These are phyloP conservation scores for Dioscorea zingiberensis DNA, from an alignment of 106 monocot genomes.

Conservation along the genomic window DNA sequence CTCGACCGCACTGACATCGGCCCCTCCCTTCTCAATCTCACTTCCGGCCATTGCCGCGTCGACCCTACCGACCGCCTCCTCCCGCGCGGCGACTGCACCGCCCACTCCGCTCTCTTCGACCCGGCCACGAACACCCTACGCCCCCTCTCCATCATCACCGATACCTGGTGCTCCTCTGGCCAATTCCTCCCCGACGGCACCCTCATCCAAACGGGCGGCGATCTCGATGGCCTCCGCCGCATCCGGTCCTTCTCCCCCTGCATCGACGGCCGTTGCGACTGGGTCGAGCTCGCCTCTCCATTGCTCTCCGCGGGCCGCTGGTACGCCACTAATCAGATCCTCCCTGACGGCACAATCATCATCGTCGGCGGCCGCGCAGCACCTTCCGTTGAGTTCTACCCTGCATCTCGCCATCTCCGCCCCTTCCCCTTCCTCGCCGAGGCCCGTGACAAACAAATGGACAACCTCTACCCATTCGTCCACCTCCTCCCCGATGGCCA, in stretches of 20 bases:
- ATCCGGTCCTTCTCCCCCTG: constrained; percentile 39
- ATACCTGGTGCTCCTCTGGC: constrained; percentile 79
- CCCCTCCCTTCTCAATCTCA: constrained; percentile 41
- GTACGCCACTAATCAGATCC: constrained; percentile 73
- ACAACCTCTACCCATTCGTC: constrained; percentile 76
- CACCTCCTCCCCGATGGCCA: constrained; percentile 83
- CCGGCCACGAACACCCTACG: constrained; percentile 25
- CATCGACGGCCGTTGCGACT: constrained; percentile 24
- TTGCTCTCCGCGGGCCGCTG: constrained; percentile 37
- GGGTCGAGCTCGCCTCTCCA: constrained; percentile 36
- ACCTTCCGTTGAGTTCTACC: constrained; percentile 49
- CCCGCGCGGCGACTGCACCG: constrained; percentile 46
- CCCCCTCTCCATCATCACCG: constrained; percentile 46
- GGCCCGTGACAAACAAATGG: constrained; percentile 42
- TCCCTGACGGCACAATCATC: constrained; percentile 53
- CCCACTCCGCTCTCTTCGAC: constrained; percentile 65
- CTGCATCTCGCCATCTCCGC: constrained; percentile 5
- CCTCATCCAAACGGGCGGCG: constrained; percentile 69
- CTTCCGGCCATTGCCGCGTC: constrained; percentile 18
- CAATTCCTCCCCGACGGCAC: constrained; percentile 66
- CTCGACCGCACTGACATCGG: constrained; percentile 85
- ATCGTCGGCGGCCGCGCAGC: constrained; percentile 58
- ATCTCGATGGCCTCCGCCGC: constrained; percentile 39
- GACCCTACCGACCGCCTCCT: constrained; percentile 24
- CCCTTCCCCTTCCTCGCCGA: constrained; percentile 46